Evolutionary conservation across 2,329 filamentous ascomycete species (phyloP).

Genomic region (Colletotrichum coccodes): DNA sequence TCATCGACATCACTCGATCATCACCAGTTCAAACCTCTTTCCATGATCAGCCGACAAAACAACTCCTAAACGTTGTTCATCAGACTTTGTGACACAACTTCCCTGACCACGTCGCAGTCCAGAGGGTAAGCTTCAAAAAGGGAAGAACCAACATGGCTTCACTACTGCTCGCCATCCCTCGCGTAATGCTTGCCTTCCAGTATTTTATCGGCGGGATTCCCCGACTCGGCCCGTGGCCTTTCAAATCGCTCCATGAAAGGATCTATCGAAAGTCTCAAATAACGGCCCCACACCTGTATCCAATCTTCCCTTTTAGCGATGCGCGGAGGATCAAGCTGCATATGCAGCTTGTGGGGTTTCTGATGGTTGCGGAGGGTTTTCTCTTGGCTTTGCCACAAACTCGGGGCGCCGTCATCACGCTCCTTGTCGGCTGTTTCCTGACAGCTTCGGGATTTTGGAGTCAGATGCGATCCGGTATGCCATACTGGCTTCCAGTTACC

Average conservation of each 20-base stretch:
- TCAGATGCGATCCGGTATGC: not conserved
- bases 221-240: conserved; percentile 7
- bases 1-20: not conserved
- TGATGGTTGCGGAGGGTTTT: conserved; percentile 5
- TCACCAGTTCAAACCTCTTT: too few relatives aligned
- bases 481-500: conserved; percentile 8
- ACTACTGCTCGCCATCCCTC: not conserved
- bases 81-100: not conserved
- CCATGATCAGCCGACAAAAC: not conserved
- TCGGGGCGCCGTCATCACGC: not conserved
- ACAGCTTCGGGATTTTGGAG: conserved; percentile 11
- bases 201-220: conserved; percentile 24
- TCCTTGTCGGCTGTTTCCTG: conserved; percentile 11
- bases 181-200: conserved; percentile 1
- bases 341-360: not conserved
- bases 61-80: not conserved
- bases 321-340: not conserved
- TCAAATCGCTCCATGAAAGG: conserved; percentile 17
- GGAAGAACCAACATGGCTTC: not conserved
- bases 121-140: not conserved
- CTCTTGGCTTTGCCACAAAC: not conserved
- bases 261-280: conserved; percentile 24
- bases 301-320: conserved; percentile 13
- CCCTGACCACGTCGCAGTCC: too few relatives aligned
- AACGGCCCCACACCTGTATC: conserved; percentile 12